A percentile compares a stretch with the other conserved stretches of the same genome.
Conservation (phyloP, 768 basidiomycete species). For the Pisolithus marmoratus region DNA sequence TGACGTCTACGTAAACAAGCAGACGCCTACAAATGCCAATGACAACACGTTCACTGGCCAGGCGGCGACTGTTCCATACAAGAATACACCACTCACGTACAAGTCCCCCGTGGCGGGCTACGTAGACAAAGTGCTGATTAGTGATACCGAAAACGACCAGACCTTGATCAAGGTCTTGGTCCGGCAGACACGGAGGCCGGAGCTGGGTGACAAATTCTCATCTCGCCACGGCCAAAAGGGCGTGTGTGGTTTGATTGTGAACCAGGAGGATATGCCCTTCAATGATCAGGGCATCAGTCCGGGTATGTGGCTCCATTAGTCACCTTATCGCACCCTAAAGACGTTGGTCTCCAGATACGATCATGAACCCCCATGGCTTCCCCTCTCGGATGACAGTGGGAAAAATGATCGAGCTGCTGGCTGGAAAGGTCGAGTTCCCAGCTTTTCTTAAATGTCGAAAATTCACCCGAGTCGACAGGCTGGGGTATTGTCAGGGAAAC, state of each 20-base stretch:
- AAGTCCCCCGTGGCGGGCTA: slow-evolving; percentile 91
- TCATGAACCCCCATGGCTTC: slow-evolving; percentile 99
- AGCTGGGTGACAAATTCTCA: slow-evolving; percentile 98
- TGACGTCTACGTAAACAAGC: slow-evolving; percentile 95
- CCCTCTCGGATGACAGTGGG: slow-evolving; percentile 99
- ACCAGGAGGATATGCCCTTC: slow-evolving; percentile 99
- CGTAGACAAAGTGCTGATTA: slow-evolving; percentile 97
- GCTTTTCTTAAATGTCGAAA: not conserved
- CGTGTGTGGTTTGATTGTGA: slow-evolving; percentile 97
- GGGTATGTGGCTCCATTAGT: slow-evolving; percentile 41
- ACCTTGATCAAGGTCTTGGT: slow-evolving; percentile 96
- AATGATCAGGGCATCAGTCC: slow-evolving; percentile 96
- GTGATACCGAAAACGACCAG: slow-evolving; percentile 94
- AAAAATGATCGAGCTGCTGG: slow-evolving; percentile 98
- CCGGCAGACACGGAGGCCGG: slow-evolving; percentile 92
- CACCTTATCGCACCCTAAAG: slow-evolving; percentile 8
- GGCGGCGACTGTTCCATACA: slow-evolving; percentile 80
- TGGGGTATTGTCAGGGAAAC: slow-evolving; percentile 82
- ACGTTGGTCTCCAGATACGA: slow-evolving; percentile 62
- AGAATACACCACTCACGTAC: slow-evolving; percentile 88
- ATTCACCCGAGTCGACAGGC: slow-evolving; percentile 46
- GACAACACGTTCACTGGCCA: slow-evolving; percentile 86
- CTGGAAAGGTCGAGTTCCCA: slow-evolving; percentile 67
- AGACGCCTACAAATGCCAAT: slow-evolving; percentile 90
- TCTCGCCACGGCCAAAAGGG: slow-evolving; percentile 98